phyloP scores from a whole-genome alignment of 768 basidiomycete species.

The Tremella mesenterica region DNA sequence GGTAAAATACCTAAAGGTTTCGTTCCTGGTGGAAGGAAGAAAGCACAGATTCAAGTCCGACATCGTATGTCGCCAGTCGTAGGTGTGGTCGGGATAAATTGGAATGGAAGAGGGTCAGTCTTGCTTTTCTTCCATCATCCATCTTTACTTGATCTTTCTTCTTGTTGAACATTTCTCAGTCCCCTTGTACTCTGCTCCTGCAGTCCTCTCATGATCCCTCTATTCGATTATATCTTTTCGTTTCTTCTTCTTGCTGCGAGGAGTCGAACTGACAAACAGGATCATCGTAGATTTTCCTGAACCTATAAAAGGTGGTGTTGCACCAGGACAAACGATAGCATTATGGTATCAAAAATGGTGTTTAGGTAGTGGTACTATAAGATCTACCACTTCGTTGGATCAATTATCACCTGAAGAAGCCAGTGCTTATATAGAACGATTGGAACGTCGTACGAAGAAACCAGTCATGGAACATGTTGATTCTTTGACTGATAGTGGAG shows the following conservation, averaged over 20 bases:
- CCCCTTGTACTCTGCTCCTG: background rate
- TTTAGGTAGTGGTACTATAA: slow-evolving; percentile 71
- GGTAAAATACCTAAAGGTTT: slow-evolving; percentile 48
- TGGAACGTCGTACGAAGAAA: too few species aligned
- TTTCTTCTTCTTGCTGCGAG: background rate
- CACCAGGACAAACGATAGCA: slow-evolving; percentile 71
- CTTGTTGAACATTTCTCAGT: slow-evolving; percentile 1
- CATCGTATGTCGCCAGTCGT: slow-evolving; percentile 57
- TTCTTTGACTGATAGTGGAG: too few species aligned
- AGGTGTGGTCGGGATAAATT: slow-evolving; percentile 49
- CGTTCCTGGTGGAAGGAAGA: slow-evolving; percentile 50
- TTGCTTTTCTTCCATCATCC: too few species aligned
- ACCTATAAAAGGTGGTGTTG: slow-evolving; percentile 57
- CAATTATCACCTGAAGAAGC: background rate
- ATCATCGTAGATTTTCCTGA: slow-evolving; percentile 52
- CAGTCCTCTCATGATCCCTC: background rate
- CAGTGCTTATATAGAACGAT: background rate
- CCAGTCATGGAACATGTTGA: too few species aligned
- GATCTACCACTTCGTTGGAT: slow-evolving; percentile 9
- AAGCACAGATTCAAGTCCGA: slow-evolving; percentile 56
- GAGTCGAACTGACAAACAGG: slow-evolving; percentile 5
- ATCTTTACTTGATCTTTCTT: too few species aligned
- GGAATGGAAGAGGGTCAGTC: slow-evolving; percentile 11
- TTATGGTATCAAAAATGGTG: slow-evolving; percentile 70
- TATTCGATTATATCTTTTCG: too few species aligned